phyloP scores from a whole-genome alignment of 495 filamentous ascomycete species.

The Aspergillus conjunctus region DNA sequence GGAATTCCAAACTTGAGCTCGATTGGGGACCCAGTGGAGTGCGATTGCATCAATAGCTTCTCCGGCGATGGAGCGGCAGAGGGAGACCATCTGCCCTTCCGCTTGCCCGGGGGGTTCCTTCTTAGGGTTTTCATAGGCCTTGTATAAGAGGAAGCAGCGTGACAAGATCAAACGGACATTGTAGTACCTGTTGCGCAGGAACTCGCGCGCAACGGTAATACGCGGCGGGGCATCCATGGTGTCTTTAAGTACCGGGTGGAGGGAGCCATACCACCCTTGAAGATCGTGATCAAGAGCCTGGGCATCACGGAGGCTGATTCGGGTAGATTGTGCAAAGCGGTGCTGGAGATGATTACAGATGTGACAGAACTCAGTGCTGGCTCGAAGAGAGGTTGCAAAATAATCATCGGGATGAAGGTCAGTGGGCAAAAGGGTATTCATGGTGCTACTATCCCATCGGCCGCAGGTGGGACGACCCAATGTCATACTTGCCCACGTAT shows the following conservation, averaged over 20 bases:
- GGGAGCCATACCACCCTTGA: conserved; percentile 5
- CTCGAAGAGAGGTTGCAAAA: conserved; percentile 9
- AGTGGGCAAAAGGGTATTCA: conserved; percentile 13
- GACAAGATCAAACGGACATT: conserved; percentile 14
- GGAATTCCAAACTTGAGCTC: conserved; percentile 14
- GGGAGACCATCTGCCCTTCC: not conserved
- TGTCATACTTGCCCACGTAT: conserved; percentile 68
- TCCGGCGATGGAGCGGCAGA: conserved; percentile 1
- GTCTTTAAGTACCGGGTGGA: conserved; percentile 2
- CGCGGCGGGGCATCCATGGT: conserved; percentile 4
- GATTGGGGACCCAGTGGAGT: conserved; percentile 13
- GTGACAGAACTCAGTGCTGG: conserved; percentile 16
- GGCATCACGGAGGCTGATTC: conserved; percentile 1
- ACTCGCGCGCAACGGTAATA: conserved; percentile 14
- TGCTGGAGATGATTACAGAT: conserved; percentile 15
- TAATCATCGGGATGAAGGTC: conserved; percentile 6
- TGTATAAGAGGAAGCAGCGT: conserved; percentile 14
- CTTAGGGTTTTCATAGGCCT: conserved; percentile 6
- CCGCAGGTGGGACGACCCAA: conserved; percentile 55
- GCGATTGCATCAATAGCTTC: conserved; percentile 17
- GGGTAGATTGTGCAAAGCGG: conserved; percentile 14
- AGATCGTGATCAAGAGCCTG: conserved; percentile 5
- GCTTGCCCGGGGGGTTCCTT: not conserved
- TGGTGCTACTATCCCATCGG: conserved; percentile 12
- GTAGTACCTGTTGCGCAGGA: conserved; percentile 15